Evolutionary conservation across 1,139 yeast genomes (phyloP).

Genomic region (Magnusiomyces paraingens): DNA sequence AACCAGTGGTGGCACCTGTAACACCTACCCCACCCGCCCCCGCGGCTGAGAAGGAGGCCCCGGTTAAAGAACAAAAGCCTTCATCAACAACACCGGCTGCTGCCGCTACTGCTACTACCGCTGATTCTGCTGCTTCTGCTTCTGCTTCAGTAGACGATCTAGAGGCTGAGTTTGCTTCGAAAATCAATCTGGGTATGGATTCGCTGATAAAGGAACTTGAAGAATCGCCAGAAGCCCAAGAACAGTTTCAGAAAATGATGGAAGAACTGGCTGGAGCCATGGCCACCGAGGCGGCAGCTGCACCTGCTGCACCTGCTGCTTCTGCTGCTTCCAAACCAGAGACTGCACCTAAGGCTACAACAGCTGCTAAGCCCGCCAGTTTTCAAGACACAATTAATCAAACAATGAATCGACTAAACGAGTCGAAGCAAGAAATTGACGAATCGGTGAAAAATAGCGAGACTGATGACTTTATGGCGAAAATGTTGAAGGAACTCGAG

Average conservation of each 20-base stretch:
- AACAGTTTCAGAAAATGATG: constrained; percentile 48
- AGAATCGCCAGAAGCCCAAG: constrained; percentile 57
- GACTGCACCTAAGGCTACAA: neutral
- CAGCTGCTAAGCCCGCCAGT: constrained; percentile 24
- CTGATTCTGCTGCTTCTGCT: constrained; percentile 4
- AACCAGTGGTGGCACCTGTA: constrained; percentile 45
- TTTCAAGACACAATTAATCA: constrained; percentile 75
- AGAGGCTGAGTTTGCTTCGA: constrained; percentile 41
- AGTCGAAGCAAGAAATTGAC: constrained; percentile 50
- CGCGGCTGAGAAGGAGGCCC: neutral
- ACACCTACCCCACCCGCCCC: constrained; percentile 19
- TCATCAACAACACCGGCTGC: constrained; percentile 4
- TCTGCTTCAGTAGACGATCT: constrained; percentile 35
- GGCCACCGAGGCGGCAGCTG: constrained; percentile 29
- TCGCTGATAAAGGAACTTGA: constrained; percentile 51
- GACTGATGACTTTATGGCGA: constrained; percentile 33
- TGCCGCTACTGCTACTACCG: neutral
- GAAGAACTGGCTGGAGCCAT: constrained; percentile 40
- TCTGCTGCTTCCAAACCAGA: neutral
- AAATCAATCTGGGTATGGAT: constrained; percentile 33
- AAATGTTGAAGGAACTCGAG: constrained; percentile 56
- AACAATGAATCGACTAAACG: constrained; percentile 67
- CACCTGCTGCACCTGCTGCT: constrained; percentile 13
- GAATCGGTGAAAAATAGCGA: constrained; percentile 51
- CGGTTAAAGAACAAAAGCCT: constrained; percentile 3